A percentile compares a stretch with the other conserved stretches of the same genome.
Conservation (phyloP, 345 rosid species). For the Euphorbia pulcherrima region DNA sequence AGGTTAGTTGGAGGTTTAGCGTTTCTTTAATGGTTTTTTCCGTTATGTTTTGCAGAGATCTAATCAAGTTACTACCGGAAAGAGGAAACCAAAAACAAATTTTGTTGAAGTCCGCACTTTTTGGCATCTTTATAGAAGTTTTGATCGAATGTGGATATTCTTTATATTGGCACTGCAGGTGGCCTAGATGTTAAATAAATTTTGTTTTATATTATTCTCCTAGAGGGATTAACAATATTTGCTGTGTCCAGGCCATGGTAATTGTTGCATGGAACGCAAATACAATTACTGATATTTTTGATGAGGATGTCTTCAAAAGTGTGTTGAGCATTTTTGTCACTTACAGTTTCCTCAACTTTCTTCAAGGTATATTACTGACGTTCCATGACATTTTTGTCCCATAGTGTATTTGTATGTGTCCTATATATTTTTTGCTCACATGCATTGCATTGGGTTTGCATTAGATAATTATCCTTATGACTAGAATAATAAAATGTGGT, state of each 20-base stretch:
- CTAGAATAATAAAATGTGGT: background rate
- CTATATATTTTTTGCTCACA: background rate
- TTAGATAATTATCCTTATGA: background rate
- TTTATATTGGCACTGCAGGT: conserved; percentile 85
- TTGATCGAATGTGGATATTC: conserved; percentile 99
- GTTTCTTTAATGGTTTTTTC: background rate
- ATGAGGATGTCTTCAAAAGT: conserved; percentile 50
- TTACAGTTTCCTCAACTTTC: conserved; percentile 74
- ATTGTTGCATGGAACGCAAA: conserved; percentile 75
- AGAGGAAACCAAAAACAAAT: conserved; percentile 83
- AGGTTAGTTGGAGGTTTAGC: background rate
- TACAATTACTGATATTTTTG: conserved; percentile 59
- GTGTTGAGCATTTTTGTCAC: conserved; percentile 86
- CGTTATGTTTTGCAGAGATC: conserved; percentile 44
- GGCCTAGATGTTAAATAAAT: conserved; percentile 9
- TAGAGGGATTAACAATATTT: conserved; percentile 15
- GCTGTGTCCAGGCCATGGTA: conserved; percentile 68
- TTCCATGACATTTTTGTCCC: background rate
- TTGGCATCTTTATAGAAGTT: conserved; percentile 89
- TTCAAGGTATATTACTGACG: conserved; percentile 56
- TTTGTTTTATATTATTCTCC: conserved; percentile 14
- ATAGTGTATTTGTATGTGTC: background rate
- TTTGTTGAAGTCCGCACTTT: conserved; percentile 98
- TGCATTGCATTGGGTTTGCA: background rate
- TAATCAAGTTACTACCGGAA: conserved; percentile 41